Base-by-base conservation (phyloP, 371 early-diverging fungal species). In the Mucor piriformis region DNA sequence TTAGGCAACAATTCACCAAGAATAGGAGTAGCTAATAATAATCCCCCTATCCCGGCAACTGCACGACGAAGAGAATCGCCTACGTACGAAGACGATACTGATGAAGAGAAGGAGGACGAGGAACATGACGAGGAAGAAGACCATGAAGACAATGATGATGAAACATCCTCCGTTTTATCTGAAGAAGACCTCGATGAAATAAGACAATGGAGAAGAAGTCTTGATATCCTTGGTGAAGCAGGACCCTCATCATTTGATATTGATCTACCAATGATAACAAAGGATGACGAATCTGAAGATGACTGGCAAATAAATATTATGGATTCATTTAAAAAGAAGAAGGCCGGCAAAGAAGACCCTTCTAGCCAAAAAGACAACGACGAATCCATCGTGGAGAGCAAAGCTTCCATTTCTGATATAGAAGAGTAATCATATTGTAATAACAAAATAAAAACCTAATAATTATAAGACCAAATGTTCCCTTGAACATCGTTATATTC, bases 181-280 rank as follows among this genome's bases (percentile, higher is more conserved):
- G 59, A 60, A 42, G 32, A 46, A 15, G 44, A 42, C 3, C 4
- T 24, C 3, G 54, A 53, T 13, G 54, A 60, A 18, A 44, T 53
- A 16, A 18, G 54, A 16, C 42, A 61, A n/a, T 49, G 61, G 61
- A 48, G 61, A 61, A 27, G 42, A 49, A 61, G 61, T 25, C 13
- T 47, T 21, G 54, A 61, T 33, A 38, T 35, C 24, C 33, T 54
- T 23, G 57, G 25, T 3, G 38, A 29, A 47, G 47, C 18, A 48
- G 21, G 47, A 18, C 25, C 34, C 13, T 16, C 52, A 43, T 43
- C 52, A 3, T 13, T 61, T 16, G 40, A 61, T 48, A 61, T 54
- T 16, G 27, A 54, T 38, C 20, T 61, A 24, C 61, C 61, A n/a
- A 48, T 54, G 54, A 37, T 54, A 20, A 47, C 49, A 20, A 38